These are phyloP conservation scores for Paspalum notatum DNA, from an alignment of 176 grass and related monocot genomes.

Conservation along the genomic window DNA sequence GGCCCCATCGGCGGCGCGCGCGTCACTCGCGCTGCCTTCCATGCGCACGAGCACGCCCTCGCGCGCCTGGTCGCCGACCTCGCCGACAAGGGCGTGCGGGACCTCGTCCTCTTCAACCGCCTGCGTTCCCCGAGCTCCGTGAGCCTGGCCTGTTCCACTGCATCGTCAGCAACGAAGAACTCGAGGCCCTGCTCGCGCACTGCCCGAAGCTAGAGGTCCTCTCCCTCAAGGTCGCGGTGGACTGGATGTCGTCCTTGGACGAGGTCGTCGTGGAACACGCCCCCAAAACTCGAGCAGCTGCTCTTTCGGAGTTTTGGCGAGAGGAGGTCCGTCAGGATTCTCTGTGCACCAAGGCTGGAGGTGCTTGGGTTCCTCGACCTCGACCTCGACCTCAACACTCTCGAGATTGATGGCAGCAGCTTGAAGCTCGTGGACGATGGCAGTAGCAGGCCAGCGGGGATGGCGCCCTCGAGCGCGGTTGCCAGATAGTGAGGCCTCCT, in stretches of 20 bases:
- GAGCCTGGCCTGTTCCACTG: conserved; percentile 38
- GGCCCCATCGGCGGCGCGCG: conserved; percentile 33
- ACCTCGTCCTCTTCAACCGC: conserved; percentile 49
- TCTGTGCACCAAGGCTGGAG: conserved; percentile 19
- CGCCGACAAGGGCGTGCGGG: conserved; percentile 37
- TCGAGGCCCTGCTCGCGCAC: conserved; percentile 26
- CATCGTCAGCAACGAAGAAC: background rate
- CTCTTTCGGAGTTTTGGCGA: background rate
- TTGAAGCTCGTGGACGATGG: no score
- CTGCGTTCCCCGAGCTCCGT: conserved; percentile 16
- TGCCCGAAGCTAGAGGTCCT: conserved; percentile 40
- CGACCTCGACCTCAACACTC: background rate
- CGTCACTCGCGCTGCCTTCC: conserved; percentile 38
- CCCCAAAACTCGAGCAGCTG: conserved; percentile 36
- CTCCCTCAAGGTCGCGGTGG: background rate
- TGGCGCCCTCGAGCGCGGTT: no score
- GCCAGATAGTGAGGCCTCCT: no score
- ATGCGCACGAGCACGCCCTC: conserved; percentile 28
- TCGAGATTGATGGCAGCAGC: conserved; percentile 43
- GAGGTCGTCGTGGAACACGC: conserved; percentile 26
- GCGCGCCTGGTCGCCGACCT: conserved; percentile 15
- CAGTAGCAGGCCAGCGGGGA: no score
- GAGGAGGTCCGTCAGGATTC: conserved; percentile 33
- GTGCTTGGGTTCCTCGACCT: conserved; percentile 33
- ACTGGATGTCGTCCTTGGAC: background rate